Evolutionary conservation across 2,329 filamentous ascomycete genomes (phyloP).

Genomic region (Phaeophleospora eucalypticola): DNA sequence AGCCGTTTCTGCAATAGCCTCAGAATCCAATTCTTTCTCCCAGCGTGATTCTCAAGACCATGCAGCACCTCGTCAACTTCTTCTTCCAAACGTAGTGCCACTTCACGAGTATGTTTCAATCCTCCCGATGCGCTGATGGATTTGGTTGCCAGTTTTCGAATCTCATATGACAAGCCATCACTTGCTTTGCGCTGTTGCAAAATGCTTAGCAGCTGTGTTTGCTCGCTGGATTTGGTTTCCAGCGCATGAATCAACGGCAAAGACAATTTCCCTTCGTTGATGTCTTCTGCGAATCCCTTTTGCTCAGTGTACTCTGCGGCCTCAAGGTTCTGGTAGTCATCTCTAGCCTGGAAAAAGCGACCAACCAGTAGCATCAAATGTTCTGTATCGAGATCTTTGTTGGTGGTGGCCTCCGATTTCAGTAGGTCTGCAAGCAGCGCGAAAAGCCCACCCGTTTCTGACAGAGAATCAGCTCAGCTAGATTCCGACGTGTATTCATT

Average conservation of each 20-base stretch:
- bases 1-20: slow-evolving; percentile 3
- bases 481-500: background rate
- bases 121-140: slow-evolving; percentile 3
- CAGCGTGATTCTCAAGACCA: slow-evolving; percentile 1
- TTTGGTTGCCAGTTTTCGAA: slow-evolving; percentile 4
- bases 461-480: background rate
- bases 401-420: slow-evolving; percentile 2
- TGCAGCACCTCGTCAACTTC: slow-evolving; percentile 1
- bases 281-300: slow-evolving; percentile 7
- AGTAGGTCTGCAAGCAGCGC: slow-evolving; percentile 2
- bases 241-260: slow-evolving; percentile 8
- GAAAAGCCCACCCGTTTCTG: slow-evolving; percentile 9
- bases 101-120: background rate
- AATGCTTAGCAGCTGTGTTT: slow-evolving; percentile 3
- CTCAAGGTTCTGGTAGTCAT: slow-evolving; percentile 7
- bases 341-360: slow-evolving; percentile 6
- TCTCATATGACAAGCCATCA: slow-evolving; percentile 2
- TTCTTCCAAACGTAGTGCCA: background rate
- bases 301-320: slow-evolving; percentile 3
- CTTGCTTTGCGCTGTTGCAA: slow-evolving; percentile 4
- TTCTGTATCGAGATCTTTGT: slow-evolving; percentile 1
- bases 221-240: slow-evolving; percentile 1
- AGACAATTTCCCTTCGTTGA: slow-evolving; percentile 7
- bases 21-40: slow-evolving; percentile 4
- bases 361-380: slow-evolving; percentile 3